phyloP scores from a whole-genome alignment of 768 basidiomycete genomes.

The Cystobasidium onofrii region DNA sequence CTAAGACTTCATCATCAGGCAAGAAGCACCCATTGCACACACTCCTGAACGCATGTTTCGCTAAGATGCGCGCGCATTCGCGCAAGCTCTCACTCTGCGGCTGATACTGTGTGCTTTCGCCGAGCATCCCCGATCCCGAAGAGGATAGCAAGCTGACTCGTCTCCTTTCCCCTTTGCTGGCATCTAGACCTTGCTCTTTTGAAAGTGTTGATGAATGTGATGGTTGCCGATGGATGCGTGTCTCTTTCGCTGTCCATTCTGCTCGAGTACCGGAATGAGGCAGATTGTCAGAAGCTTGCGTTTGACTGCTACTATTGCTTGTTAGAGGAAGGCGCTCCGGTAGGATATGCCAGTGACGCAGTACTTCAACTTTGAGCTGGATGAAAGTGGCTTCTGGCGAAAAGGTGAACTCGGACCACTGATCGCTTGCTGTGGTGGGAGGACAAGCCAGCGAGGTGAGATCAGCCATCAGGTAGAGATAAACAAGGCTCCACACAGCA shows the following conservation, averaged over 20 bases:
- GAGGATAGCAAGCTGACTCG: background rate
- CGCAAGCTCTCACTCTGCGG: background rate
- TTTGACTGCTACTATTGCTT: background rate
- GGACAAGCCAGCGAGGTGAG: background rate
- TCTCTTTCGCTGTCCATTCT: too few species aligned
- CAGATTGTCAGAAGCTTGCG: too few species aligned
- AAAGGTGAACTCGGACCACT: background rate
- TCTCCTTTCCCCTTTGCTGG: background rate
- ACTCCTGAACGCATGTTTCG: background rate
- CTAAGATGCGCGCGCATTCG: background rate
- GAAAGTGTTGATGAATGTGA: too few species aligned
- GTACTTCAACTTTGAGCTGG: background rate
- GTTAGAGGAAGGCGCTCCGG: background rate
- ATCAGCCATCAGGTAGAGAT: too few species aligned
- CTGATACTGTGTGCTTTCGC: background rate
- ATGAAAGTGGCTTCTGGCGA: background rate
- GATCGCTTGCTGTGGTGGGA: background rate
- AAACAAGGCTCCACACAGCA: too few species aligned
- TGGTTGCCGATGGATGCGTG: too few species aligned
- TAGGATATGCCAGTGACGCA: background rate
- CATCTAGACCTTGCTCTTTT: too few species aligned
- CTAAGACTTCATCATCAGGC: background rate
- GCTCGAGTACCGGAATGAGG: too few species aligned
- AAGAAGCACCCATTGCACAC: background rate
- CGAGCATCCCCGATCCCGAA: background rate